A percentile compares a stretch with the other conserved stretches of the same genome.
phyloP scores from a whole-genome alignment of 2,329 filamentous ascomycete genomes.

The Aspergillus ibericus region DNA sequence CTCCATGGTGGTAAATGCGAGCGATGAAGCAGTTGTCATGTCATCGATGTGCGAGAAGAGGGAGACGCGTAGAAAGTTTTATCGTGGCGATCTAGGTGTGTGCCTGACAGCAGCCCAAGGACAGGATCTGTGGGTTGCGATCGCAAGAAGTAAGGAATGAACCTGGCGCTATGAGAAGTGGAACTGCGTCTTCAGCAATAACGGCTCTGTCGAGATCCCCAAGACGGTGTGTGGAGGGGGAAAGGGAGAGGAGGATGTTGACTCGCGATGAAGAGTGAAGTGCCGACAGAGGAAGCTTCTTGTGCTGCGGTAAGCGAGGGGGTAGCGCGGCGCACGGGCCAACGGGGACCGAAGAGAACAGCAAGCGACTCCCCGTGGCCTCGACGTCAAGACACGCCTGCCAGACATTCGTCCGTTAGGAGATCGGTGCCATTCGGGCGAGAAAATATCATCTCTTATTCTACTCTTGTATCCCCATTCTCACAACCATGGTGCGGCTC shows the following conservation, averaged over 20 bases:
- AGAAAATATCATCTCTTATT: background rate
- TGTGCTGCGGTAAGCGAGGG: constrained; percentile 40
- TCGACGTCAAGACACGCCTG: constrained; percentile 13
- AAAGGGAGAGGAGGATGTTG: constrained; percentile 9
- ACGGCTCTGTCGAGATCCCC: background rate
- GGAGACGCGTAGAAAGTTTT: constrained; percentile 20
- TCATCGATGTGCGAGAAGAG: constrained; percentile 18
- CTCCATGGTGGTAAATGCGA: constrained; percentile 39
- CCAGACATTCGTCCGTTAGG: constrained; percentile 5
- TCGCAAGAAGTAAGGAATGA: background rate
- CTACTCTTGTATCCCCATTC: background rate
- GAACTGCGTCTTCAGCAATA: background rate
- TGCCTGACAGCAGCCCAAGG: constrained; percentile 5
- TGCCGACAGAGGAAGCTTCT: constrained; percentile 13
- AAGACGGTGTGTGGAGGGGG: background rate
- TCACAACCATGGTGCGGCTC: constrained; percentile 29
- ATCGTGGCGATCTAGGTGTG: constrained; percentile 19
- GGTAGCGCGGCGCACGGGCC: constrained; percentile 36
- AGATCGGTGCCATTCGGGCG: constrained; percentile 5
- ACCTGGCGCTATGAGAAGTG: background rate
- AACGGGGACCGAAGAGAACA: constrained; percentile 39
- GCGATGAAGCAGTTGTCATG: constrained; percentile 36
- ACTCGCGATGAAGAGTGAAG: constrained; percentile 4
- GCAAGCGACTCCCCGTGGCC: constrained; percentile 34
- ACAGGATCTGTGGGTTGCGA: background rate